Percentiles rank a stretch among this genome's conserved stretches.
Conservation (phyloP, 2,329 filamentous ascomycete species). For the Alternaria hordeiaustralica region DNA sequence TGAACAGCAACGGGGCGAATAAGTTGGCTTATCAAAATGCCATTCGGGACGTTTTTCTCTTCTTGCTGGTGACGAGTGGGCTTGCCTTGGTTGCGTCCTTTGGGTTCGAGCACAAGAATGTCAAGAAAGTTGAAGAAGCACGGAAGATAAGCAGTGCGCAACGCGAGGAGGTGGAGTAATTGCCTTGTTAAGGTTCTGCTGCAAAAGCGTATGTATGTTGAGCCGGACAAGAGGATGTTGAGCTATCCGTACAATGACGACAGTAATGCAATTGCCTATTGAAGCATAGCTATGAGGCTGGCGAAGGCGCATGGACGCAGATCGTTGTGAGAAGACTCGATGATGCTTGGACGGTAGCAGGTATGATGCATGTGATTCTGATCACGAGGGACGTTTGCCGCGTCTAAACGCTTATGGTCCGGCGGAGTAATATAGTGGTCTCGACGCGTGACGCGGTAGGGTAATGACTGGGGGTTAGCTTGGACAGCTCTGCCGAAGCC, state of each 20-base stretch:
- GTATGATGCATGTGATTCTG: background rate
- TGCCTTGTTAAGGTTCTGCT: background rate
- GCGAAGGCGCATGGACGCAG: background rate
- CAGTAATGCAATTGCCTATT: background rate
- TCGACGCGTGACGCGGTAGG: constrained; percentile 20
- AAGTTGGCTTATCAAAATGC: background rate
- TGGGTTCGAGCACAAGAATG: constrained; percentile 13
- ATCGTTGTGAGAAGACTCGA: background rate
- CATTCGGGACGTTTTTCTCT: constrained; percentile 1
- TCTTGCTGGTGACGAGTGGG: constrained; percentile 3
- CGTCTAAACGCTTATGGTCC: constrained; percentile 3
- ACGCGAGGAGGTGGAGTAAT: background rate
- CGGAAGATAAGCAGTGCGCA: background rate
- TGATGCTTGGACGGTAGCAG: background rate
- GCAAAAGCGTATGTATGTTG: background rate
- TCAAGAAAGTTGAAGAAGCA: constrained; percentile 1
- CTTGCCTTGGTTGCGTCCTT: constrained; percentile 3
- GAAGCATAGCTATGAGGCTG: background rate
- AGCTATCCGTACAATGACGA: background rate
- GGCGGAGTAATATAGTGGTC: constrained; percentile 20
- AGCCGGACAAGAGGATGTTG: background rate
- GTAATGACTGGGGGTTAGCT: constrained; percentile 7
- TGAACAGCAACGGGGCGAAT: background rate
- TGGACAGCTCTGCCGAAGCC: constrained; percentile 17
- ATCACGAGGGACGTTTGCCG: constrained; percentile 4